Evolutionary conservation across 1,284 basidiomycete species (phyloP), one percentile per base, ranked within the genome.

Genomic region (Bjerkandera adusta): DNA sequence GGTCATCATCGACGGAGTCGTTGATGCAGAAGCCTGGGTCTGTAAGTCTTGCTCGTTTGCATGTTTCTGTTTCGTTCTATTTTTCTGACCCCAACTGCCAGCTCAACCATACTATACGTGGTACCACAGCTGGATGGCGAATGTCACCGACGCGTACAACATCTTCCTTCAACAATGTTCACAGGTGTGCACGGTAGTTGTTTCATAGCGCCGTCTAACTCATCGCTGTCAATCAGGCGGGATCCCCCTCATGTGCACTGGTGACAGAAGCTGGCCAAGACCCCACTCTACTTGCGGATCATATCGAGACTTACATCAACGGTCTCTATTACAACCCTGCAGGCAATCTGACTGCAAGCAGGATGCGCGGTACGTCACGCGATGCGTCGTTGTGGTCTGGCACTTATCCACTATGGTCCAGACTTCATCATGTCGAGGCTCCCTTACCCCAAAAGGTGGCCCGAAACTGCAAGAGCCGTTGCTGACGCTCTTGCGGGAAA

Each of bases 311-410:
- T 1, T 69, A 69, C 51, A 54, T 71, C 7, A 60, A 68, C 29
- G 39, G 51, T 1, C 58, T 71, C 0, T 68, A 66, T 39, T 44
- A 54, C 26, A n/a, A 48, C 2, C 68, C 68, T 0, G 29, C 67
- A 1, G 68, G 67, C 0, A 53, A 63, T n/a, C 54, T 72, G 5
- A 71, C 66, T 4, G 60, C 59, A 5, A 70, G 69, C 4, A 57
- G 60, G 34, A 64, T 59, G 1, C 53, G 65, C 21, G 56, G 65
- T 66, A 50, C 4, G 57, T 47, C n/a, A 21, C 41, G 21, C 25
- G 36, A 18, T 11, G 5, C 22, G 20, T 24, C 22, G 25, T 6
- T 6, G 12, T 44, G 5, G 2, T 24, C 13, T 12, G 4, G 21
- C 8, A 15, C 16, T 22, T 21, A 22, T 25, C 1, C 4, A 29